phyloP scores from a whole-genome alignment of 148 eudicot genomes.

The Mesembryanthemum crystallinum region DNA sequence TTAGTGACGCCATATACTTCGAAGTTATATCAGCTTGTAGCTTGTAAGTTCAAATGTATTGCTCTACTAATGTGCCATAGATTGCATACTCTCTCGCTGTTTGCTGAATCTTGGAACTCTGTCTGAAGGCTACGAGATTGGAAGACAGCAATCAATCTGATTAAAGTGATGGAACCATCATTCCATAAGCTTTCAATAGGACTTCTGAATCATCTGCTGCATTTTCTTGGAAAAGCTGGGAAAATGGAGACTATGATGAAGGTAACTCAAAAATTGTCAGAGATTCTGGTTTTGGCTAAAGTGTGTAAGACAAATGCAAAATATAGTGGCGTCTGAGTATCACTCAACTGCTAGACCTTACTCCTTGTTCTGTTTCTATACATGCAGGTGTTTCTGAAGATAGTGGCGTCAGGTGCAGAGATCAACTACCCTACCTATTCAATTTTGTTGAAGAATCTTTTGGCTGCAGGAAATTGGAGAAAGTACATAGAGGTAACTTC shows the following conservation, averaged over 20 bases:
- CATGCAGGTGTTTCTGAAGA: conserved; percentile 77
- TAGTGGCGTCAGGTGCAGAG: conserved; percentile 72
- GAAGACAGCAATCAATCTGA: conserved; percentile 52
- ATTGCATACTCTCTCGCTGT: not conserved
- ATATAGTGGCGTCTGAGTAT: no score
- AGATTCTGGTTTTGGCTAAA: not conserved
- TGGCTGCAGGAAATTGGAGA: conserved; percentile 92
- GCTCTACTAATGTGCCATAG: not conserved
- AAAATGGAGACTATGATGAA: conserved; percentile 83
- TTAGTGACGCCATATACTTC: conserved; percentile 61
- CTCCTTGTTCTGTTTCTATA: not conserved
- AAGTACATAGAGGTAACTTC: conserved; percentile 80
- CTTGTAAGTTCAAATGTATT: conserved; percentile 49
- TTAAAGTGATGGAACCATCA: conserved; percentile 68
- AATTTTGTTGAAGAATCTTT: conserved; percentile 67
- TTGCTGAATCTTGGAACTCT: conserved; percentile 18
- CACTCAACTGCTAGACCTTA: not conserved
- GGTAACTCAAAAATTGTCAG: conserved; percentile 38
- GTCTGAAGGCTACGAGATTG: conserved; percentile 76
- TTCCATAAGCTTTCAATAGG: conserved; percentile 65
- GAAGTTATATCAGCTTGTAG: conserved; percentile 88
- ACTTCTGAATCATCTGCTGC: conserved; percentile 71
- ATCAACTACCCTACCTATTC: conserved; percentile 63
- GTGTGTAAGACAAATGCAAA: not conserved
- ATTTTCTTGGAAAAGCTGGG: conserved; percentile 80